These are phyloP conservation scores for Boletus huronensis DNA, from an alignment of 768 basidiomycete genomes.

Conservation along the genomic window DNA sequence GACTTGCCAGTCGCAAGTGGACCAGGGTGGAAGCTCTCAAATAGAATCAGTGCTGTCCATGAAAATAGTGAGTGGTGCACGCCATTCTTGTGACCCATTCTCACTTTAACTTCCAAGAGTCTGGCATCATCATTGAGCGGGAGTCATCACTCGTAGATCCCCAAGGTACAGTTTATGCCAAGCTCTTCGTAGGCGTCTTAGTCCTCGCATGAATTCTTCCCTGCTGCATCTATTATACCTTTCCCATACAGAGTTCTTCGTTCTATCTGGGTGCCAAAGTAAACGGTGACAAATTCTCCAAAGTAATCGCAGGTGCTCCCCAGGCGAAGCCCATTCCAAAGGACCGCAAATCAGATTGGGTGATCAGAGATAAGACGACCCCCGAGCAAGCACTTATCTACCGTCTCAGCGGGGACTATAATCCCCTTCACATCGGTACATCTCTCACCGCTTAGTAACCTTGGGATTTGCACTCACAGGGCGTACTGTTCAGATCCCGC, in stretches of 20 bases:
- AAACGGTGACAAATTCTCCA: conserved; percentile 58
- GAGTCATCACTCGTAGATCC: conserved; percentile 65
- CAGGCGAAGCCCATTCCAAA: conserved; percentile 59
- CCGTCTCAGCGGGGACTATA: conserved; percentile 76
- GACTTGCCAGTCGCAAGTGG: conserved; percentile 75
- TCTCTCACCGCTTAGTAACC: not conserved
- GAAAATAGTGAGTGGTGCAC: conserved; percentile 68
- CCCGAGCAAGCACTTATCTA: conserved; percentile 67
- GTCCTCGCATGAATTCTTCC: not conserved
- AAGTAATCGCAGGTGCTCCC: conserved; percentile 57
- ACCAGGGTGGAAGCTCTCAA: conserved; percentile 72
- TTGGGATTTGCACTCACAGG: not conserved
- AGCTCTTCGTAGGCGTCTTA: conserved; percentile 50
- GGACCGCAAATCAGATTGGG: conserved; percentile 58
- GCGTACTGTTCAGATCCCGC: conserved; percentile 51
- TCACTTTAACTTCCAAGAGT: conserved; percentile 42
- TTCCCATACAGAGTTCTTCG: conserved; percentile 47
- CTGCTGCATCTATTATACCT: not conserved
- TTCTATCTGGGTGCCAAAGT: conserved; percentile 70
- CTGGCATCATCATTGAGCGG: conserved; percentile 66
- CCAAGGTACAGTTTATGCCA: conserved; percentile 55
- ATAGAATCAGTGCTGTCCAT: conserved; percentile 61
- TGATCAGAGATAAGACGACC: conserved; percentile 58
- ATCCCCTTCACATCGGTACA: conserved; percentile 71
- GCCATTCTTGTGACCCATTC: not conserved